These are phyloP conservation scores for Rhodomyrtus tomentosa DNA, from an alignment of 345 rosid genomes.

Conservation along the genomic window DNA sequence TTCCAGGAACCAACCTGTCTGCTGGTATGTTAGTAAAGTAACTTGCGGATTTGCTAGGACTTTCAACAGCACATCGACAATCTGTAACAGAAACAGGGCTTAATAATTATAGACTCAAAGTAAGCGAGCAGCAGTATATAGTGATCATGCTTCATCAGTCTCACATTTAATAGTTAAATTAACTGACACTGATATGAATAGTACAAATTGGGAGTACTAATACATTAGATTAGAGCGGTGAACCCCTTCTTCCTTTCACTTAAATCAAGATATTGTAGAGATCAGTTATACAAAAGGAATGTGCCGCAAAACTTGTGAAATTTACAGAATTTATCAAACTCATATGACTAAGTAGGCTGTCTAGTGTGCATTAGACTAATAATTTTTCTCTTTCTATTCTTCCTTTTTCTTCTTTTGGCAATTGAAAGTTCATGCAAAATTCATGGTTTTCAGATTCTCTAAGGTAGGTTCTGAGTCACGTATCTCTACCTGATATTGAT, in stretches of 20 bases:
- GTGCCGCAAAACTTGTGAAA: neutral
- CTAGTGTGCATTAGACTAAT: neutral
- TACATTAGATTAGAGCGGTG: neutral
- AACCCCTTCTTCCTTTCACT: neutral
- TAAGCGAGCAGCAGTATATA: neutral
- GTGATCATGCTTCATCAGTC: neutral
- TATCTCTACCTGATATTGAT: neutral
- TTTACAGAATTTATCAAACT: neutral
- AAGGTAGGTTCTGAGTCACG: neutral
- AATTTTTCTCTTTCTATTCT: neutral
- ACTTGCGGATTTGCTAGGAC: slow-evolving; percentile 26
- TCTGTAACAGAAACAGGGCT: slow-evolving; percentile 14
- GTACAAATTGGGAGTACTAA: neutral
- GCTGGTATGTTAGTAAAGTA: slow-evolving; percentile 19
- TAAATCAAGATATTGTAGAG: neutral
- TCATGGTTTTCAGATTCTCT: neutral
- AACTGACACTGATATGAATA: neutral
- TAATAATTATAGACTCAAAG: neutral
- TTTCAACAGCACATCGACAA: slow-evolving; percentile 28
- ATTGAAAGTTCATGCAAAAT: neutral
- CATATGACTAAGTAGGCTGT: neutral
- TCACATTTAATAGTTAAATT: neutral
- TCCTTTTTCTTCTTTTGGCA: neutral
- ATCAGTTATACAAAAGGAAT: neutral
- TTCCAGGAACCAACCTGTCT: slow-evolving; percentile 45